A percentile compares a stretch with the other conserved stretches of the same genome.
phyloP scores from a whole-genome alignment of 2,329 filamentous ascomycete species.

The Pseudocercospora macadamiae region DNA sequence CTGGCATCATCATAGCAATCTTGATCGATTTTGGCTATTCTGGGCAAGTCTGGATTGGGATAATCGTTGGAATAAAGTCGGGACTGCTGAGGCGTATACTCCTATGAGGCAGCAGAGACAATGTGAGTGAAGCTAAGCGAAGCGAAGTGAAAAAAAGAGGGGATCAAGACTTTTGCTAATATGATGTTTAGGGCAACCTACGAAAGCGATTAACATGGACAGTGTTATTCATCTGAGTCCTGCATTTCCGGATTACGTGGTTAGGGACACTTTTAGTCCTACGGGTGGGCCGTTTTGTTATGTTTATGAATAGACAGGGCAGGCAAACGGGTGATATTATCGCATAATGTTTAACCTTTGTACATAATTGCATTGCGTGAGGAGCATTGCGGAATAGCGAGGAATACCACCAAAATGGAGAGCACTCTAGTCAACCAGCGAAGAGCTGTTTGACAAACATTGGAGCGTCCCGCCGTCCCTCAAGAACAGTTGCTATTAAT shows the following conservation, averaged over 20 bases:
- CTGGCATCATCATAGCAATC: constrained; percentile 52
- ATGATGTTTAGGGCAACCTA: not conserved
- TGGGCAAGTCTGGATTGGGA: constrained; percentile 50
- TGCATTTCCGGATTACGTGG: not conserved
- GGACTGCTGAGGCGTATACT: constrained; percentile 4
- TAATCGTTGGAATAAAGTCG: not conserved
- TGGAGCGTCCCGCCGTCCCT: too few relatives aligned
- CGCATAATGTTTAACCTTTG: constrained; percentile 4
- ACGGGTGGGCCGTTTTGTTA: constrained; percentile 12
- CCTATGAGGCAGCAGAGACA: not conserved
- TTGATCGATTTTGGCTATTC: constrained; percentile 48
- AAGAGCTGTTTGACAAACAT: too few relatives aligned
- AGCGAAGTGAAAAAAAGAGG: too few relatives aligned
- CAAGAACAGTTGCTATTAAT: too few relatives aligned
- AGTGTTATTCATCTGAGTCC: not conserved
- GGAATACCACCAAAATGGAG: too few relatives aligned
- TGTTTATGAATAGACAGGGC: constrained; percentile 12
- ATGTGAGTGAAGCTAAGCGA: constrained; percentile 6
- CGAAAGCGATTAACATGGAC: constrained; percentile 4
- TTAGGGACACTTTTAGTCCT: constrained; percentile 7
- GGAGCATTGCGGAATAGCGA: too few relatives aligned
- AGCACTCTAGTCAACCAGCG: too few relatives aligned
- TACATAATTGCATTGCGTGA: not conserved
- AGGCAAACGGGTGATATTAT: not conserved
- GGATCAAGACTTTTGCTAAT: too few relatives aligned